Evolutionary conservation across 2,329 filamentous ascomycete species (phyloP), one percentile per base, ranked within the genome.

Genomic region (Trichoderma koningiopsis): DNA sequence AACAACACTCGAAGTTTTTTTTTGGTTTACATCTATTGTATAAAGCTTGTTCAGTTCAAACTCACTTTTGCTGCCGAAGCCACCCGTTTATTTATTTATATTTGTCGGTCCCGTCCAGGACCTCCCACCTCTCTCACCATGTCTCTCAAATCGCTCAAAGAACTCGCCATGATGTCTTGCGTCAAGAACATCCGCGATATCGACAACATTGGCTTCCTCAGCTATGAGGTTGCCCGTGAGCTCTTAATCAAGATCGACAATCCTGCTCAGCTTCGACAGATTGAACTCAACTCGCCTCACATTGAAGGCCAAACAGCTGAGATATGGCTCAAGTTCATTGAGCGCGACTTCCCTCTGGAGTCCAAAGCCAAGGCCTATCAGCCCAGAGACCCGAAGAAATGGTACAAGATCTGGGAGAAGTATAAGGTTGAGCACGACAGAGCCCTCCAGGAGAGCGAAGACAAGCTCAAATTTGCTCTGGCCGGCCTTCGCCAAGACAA

Each of bases 261-360:
- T 72, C 89, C 94, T 1, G 81, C 86, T 56, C 94, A 97, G 77
- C 88, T 98, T 37, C 90, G 88, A 75, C 76, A 85, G 68, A 86
- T 97, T 70, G 94, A 97, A 80, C 71, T 85, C 62, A 89, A 89
- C 76, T 94, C 90, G 5, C 92, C 93, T 0, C 92, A 97, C 72
- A 85, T 97, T 63, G 84, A 87, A 71, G 88, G 88, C 47, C 84
- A 91, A 68, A 89, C 89, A 49, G 85, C 83, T 24, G 91, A 94
- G 74, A 83, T 95, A 71, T 97, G 95, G 95, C 81, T 88, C 53
- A 86, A 87, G 33, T 87, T 97, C 75, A 96, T 98, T 78, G 86
- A 88, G 63, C 88, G 89, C 59, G 89, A 97, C 75, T 92, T 97
- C 71, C 89, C 89, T 2, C 82, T 87, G 68, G 90, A 89, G 78